Evolutionary conservation across 805 yeast species (phyloP), one percentile per base, ranked within the genome.

Genomic region (Clavispora santaluciae): DNA sequence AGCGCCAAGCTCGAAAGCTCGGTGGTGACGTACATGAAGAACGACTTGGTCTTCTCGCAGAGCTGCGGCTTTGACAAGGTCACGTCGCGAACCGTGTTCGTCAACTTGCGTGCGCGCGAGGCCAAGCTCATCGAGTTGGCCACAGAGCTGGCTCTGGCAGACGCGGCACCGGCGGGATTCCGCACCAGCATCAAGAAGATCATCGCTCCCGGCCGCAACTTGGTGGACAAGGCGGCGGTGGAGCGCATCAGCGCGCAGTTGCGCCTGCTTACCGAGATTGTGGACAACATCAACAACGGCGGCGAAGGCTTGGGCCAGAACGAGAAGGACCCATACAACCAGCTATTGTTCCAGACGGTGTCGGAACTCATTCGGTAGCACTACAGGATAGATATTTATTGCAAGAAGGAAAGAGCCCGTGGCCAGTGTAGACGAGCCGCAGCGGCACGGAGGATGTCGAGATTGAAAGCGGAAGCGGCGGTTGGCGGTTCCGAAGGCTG

Each of bases 1-100:
- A 61, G 67, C 16, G 66, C 73, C 11, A 76, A 76, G 41, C 56
- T 78, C 6, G 83, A 78, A 45, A 57, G 66, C 7, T 75, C 70
- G 39, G 68, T 79, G 9, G 55, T 69, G 11, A 57, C 57, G 24
- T 61, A 79, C 11, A 79, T 79, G 83, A 77, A 73, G 49, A 68
- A 66, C 42, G 83, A 78, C 49, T 54, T 78, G 40, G 52, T 68
- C 30, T 68, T 67, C 43, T 64, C 60, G 44, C 73, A 66, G 39
- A 63, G 64, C 44, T 59, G 61, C 36, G 55, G 57, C 6, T 57
- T 55, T 35, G 61, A 56, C 12, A 46, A 49, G 29, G 61, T 70
- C 2, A 51, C 56, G 4, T 55, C 74, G 5, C 53, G 63, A 29
- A 69, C 75, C 1, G 54, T 72, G 1, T 63, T 70, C 39, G 55